A percentile compares a stretch with the other conserved stretches of the same genome.
phyloP scores from a whole-genome alignment of 139 green algal genomes.

The Yamagishiella unicocca region DNA sequence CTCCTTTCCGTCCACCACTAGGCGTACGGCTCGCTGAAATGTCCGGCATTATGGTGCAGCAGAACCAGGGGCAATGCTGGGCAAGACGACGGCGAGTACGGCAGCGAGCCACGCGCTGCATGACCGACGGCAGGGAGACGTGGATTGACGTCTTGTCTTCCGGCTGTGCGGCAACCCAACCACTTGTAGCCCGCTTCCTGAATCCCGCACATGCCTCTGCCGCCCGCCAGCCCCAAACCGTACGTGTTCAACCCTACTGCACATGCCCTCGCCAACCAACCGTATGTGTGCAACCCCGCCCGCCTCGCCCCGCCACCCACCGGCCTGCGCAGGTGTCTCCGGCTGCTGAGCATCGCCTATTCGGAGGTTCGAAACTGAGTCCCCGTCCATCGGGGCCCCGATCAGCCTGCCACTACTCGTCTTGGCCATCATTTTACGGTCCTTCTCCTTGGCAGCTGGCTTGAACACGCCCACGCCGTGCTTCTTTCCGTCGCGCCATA shows the following conservation, averaged over 20 bases:
- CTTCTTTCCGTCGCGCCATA: conserved; percentile 87
- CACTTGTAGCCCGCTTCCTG: too few species aligned
- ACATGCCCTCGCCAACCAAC: not conserved
- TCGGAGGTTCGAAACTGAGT: not conserved
- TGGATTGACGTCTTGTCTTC: too few species aligned
- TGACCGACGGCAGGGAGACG: too few species aligned
- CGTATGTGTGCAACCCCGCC: not conserved
- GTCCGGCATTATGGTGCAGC: too few species aligned
- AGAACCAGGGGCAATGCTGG: too few species aligned
- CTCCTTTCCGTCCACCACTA: too few species aligned
- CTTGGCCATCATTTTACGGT: not conserved
- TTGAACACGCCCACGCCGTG: conserved; percentile 85
- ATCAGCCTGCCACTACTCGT: conserved; percentile 24
- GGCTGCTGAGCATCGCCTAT: not conserved
- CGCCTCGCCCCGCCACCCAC: not conserved
- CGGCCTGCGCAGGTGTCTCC: not conserved
- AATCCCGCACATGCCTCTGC: too few species aligned
- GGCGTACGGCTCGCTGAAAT: too few species aligned
- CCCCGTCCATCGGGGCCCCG: not conserved
- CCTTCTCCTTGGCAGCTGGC: conserved; percentile 34
- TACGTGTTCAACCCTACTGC: not conserved
- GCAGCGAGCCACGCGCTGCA: too few species aligned
- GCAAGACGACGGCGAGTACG: too few species aligned
- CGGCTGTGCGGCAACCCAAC: too few species aligned
- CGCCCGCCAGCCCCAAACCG: too few species aligned